These are phyloP conservation scores for Uromyces viciae-fabae DNA, from an alignment of 1,284 basidiomycete genomes.

Conservation along the genomic window DNA sequence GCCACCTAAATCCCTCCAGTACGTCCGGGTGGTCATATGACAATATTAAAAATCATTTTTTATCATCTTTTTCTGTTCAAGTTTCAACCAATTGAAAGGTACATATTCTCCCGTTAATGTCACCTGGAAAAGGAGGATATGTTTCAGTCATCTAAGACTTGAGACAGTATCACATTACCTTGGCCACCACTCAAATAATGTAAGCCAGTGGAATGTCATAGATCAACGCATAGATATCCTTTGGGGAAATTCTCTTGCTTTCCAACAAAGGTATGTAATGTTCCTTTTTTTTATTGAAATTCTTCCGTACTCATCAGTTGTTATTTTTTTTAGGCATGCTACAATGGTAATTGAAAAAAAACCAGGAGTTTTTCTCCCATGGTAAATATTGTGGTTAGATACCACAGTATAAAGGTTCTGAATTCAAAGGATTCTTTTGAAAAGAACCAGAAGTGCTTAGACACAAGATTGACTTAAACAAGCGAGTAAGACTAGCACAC, in stretches of 20 bases:
- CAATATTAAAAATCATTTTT: too few species aligned
- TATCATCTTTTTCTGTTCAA: too few species aligned
- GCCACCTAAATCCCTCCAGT: too few species aligned
- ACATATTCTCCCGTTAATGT: background rate
- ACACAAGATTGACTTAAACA: too few species aligned
- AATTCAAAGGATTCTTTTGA: too few species aligned
- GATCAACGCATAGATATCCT: background rate
- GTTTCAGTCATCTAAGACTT: background rate
- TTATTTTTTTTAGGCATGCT: background rate
- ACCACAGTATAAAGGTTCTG: too few species aligned
- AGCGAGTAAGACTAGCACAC: too few species aligned
- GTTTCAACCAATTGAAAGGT: too few species aligned
- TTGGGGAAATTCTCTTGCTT: background rate
- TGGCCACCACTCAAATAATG: background rate
- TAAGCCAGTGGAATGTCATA: background rate
- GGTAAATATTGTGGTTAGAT: background rate
- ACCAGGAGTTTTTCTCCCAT: background rate
- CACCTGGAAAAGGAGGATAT: background rate
- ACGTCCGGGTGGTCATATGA: too few species aligned
- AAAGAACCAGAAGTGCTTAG: too few species aligned
- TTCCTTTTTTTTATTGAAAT: background rate
- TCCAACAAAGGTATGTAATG: too few species aligned
- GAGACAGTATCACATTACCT: background rate
- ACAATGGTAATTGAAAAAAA: background rate
- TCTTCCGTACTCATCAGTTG: background rate